These are phyloP conservation scores for Medicago arabica DNA, from an alignment of 306 rosid genomes.

Conservation along the genomic window DNA sequence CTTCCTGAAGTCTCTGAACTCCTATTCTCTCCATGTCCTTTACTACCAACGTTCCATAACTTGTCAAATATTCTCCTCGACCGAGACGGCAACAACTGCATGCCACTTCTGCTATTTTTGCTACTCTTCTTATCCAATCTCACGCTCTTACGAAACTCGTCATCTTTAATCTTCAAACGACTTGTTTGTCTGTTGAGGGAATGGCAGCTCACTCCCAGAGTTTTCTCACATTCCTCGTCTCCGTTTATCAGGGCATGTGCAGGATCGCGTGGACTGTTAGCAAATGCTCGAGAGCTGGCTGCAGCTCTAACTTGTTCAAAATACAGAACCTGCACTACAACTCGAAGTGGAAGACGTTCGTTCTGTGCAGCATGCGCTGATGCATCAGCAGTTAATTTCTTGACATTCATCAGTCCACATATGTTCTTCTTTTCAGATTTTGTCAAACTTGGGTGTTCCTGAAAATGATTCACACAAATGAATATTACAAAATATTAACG, in stretches of 20 bases:
- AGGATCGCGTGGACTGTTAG: slow-evolving; percentile 35
- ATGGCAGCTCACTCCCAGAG: slow-evolving; percentile 53
- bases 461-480: slow-evolving; percentile 28
- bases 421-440: slow-evolving; percentile 81
- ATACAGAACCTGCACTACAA: slow-evolving; percentile 87
- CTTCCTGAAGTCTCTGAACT: slow-evolving; percentile 93
- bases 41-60: slow-evolving; percentile 78
- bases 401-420: slow-evolving; percentile 79
- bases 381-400: slow-evolving; percentile 71
- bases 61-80: slow-evolving; percentile 91
- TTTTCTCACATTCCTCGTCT: slow-evolving; percentile 54
- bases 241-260: slow-evolving; percentile 42
- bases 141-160: slow-evolving; percentile 51
- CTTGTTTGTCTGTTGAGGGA: slow-evolving; percentile 57
- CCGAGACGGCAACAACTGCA: slow-evolving; percentile 79
- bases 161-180: slow-evolving; percentile 62
- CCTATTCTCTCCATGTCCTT: slow-evolving; percentile 74
- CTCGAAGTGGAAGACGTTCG: slow-evolving; percentile 90
- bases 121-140: slow-evolving; percentile 71
- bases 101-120: slow-evolving; percentile 84
- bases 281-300: slow-evolving; percentile 36
- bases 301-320: slow-evolving; percentile 86
- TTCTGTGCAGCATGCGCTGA: slow-evolving; percentile 93
- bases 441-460: slow-evolving; percentile 77
- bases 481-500: background rate